Percentiles rank a stretch among this genome's conserved stretches.
Conservation (phyloP, 305 asterid species). For the Fraxinus albicans region DNA sequence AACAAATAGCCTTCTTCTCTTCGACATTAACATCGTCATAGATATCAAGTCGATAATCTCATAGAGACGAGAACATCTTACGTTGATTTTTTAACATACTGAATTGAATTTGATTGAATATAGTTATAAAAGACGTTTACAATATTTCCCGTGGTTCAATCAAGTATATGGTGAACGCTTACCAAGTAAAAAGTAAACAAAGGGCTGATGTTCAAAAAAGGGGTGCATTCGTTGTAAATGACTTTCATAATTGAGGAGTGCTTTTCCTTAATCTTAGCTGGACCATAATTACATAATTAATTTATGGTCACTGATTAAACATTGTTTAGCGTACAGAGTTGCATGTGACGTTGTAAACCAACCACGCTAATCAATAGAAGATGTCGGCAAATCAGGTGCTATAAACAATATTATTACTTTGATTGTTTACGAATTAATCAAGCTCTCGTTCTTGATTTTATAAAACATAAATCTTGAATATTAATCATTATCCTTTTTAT, state of each 20-base stretch:
- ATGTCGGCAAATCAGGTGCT: background rate
- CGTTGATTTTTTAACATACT: too few relatives aligned
- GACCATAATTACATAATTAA: background rate
- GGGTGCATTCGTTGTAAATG: background rate
- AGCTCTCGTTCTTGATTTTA: background rate
- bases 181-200: background rate
- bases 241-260: background rate
- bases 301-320: background rate
- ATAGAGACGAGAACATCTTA: background rate
- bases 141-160: background rate
- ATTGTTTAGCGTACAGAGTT: background rate
- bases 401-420: background rate
- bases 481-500: background rate
- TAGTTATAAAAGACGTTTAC: background rate
- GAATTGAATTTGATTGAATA: too few relatives aligned
- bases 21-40: background rate
- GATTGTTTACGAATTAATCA: background rate
- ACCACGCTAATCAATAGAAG: background rate
- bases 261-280: background rate
- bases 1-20: background rate
- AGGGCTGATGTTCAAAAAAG: too few relatives aligned
- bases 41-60: too few relatives aligned
- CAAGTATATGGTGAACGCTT: background rate
- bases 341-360: background rate
- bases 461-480: background rate